Conservation (phyloP, 306 rosid genomes). For the Inga laurina region DNA sequence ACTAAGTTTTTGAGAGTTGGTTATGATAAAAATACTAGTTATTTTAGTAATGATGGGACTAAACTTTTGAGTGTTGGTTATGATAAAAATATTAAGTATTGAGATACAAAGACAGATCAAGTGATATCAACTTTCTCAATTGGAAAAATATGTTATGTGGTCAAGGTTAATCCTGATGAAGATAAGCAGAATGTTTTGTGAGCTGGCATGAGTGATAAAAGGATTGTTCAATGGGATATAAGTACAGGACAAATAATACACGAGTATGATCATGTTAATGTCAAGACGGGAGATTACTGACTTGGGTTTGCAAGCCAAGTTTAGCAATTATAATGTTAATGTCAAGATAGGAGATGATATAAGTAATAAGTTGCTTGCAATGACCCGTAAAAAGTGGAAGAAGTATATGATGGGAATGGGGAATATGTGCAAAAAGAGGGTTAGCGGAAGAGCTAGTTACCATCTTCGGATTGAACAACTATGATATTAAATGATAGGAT, state of each 20-base stretch:
- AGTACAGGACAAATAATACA: slow-evolving; percentile 87
- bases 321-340: too few species aligned
- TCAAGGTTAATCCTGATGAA: slow-evolving; percentile 88
- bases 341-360: too few species aligned
- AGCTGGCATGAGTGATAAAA: slow-evolving; percentile 99
- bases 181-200: slow-evolving; percentile 91
- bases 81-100: slow-evolving; percentile 96
- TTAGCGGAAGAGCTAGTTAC: too few species aligned
- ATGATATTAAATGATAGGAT: too few species aligned
- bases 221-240: slow-evolving; percentile 99
- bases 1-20: slow-evolving; percentile 84
- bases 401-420: too few species aligned
- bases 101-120: slow-evolving; percentile 97
- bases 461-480: too few species aligned
- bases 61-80: slow-evolving; percentile 89
- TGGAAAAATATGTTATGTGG: slow-evolving; percentile 90
- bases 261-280: slow-evolving; percentile 30
- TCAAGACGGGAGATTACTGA: too few species aligned
- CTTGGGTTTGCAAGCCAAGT: too few species aligned
- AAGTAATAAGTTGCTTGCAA: too few species aligned
- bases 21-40: slow-evolving; percentile 93
- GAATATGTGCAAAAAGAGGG: too few species aligned
- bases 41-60: slow-evolving; percentile 82
- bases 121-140: slow-evolving; percentile 88
- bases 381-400: too few species aligned